These are phyloP conservation scores for Abrus pulchellus DNA, from an alignment of 306 rosid genomes.

Conservation along the genomic window DNA sequence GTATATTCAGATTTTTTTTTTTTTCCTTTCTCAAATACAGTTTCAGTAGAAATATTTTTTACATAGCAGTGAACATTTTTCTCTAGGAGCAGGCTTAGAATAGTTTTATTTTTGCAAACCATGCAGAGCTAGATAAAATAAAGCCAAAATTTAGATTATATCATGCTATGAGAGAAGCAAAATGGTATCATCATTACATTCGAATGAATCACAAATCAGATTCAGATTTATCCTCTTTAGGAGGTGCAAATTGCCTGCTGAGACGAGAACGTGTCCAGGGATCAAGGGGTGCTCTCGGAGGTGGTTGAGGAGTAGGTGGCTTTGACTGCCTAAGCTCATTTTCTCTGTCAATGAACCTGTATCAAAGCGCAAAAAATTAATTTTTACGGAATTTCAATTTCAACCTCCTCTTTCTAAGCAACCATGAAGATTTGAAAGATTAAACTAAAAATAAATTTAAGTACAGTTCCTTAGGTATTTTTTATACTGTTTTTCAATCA, in stretches of 20 bases:
- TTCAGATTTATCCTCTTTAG: conserved; percentile 70
- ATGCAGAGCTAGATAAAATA: conserved; percentile 17
- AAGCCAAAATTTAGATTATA: conserved; percentile 37
- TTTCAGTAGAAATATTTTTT: conserved; percentile 14
- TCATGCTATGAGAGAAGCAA: background rate
- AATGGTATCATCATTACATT: conserved; percentile 28
- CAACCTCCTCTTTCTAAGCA: conserved; percentile 29
- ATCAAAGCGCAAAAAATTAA: conserved; percentile 19
- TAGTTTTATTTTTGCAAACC: conserved; percentile 28
- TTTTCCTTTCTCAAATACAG: conserved; percentile 20
- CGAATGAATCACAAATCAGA: conserved; percentile 54
- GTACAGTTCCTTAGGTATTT: no score
- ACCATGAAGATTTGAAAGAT: background rate
- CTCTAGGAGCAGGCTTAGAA: background rate
- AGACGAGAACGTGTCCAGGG: conserved; percentile 91
- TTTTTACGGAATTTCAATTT: conserved; percentile 11
- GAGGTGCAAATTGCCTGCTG: conserved; percentile 80
- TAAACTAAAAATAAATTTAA: background rate
- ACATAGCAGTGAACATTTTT: conserved; percentile 37
- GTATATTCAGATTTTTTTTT: background rate
- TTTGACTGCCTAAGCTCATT: conserved; percentile 89
- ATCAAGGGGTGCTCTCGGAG: conserved; percentile 79
- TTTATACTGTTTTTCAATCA: no score
- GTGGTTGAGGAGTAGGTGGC: conserved; percentile 83
- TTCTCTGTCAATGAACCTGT: conserved; percentile 86